These are phyloP conservation scores for Solidago caesia DNA, from an alignment of 129 eudicot genomes.

Conservation along the genomic window DNA sequence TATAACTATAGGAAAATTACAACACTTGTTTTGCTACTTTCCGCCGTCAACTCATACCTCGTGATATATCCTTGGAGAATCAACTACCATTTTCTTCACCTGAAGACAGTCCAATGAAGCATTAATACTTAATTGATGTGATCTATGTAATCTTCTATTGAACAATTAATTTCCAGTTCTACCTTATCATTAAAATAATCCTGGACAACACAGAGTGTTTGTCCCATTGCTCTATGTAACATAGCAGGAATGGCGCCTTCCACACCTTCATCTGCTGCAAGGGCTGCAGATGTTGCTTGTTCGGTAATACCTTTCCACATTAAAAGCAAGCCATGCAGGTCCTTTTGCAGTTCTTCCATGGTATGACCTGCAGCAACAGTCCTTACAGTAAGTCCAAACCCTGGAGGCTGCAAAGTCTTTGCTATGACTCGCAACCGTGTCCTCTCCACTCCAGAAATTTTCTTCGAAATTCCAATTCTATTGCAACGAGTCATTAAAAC, in stretches of 20 bases:
- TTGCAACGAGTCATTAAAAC: slow-evolving; percentile 61
- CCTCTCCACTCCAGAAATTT: slow-evolving; percentile 82
- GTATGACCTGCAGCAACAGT: slow-evolving; percentile 92
- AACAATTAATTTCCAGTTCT: neutral
- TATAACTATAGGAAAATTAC: neutral
- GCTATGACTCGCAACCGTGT: slow-evolving; percentile 77
- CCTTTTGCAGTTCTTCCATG: slow-evolving; percentile 81
- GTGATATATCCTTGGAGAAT: slow-evolving; percentile 97
- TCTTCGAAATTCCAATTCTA: slow-evolving; percentile 78
- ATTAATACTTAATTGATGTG: slow-evolving; percentile 7
- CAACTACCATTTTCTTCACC: slow-evolving; percentile 94
- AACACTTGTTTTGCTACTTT: slow-evolving; percentile 12
- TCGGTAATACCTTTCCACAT: slow-evolving; percentile 86
- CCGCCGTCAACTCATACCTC: slow-evolving; percentile 56
- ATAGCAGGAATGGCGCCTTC: slow-evolving; percentile 90
- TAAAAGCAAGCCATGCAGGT: slow-evolving; percentile 83
- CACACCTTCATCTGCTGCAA: slow-evolving; percentile 98
- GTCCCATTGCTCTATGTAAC: slow-evolving; percentile 92
- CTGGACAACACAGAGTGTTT: slow-evolving; percentile 90
- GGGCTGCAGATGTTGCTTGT: slow-evolving; percentile 94
- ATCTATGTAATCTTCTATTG: neutral
- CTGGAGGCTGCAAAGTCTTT: slow-evolving; percentile 80
- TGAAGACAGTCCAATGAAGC: slow-evolving; percentile 34
- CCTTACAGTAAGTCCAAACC: slow-evolving; percentile 82
- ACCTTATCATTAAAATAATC: slow-evolving; percentile 93